Evolutionary conservation across 140 eudicot genomes (phyloP).

Genomic region (Bidens hawaiensis): DNA sequence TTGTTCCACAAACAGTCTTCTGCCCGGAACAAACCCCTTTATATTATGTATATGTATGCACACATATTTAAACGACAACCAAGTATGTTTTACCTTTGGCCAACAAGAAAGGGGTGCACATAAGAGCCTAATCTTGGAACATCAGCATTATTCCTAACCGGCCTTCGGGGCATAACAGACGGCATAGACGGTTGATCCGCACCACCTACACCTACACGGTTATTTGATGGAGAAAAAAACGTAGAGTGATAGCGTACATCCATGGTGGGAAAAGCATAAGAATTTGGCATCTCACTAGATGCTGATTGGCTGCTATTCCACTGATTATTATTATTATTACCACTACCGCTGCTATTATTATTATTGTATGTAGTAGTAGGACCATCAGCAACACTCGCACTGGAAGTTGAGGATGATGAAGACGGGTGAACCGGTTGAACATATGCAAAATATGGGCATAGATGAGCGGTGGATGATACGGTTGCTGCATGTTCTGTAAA

Average conservation of each 20-base stretch:
- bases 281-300: conserved; percentile 6
- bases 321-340: conserved; percentile 30
- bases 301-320: conserved; percentile 69
- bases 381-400: conserved; percentile 55
- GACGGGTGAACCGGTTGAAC: conserved; percentile 86
- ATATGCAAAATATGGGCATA: conserved; percentile 84
- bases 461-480: conserved; percentile 74
- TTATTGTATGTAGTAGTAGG: conserved; percentile 27
- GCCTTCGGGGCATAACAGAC: conserved; percentile 10
- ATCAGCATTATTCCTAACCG: conserved; percentile 5
- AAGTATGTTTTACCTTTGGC: conserved; percentile 56
- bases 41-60: no score
- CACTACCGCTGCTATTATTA: neutral
- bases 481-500: conserved; percentile 80
- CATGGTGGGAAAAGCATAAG: conserved; percentile 4
- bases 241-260: conserved; percentile 7
- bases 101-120: conserved; percentile 56
- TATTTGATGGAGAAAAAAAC: conserved; percentile 2
- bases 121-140: conserved; percentile 49
- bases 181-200: conserved; percentile 7
- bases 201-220: neutral
- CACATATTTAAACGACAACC: neutral
- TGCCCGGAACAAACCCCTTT: no score
- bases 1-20: no score
- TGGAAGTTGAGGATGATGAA: conserved; percentile 60